phyloP scores from a whole-genome alignment of 768 basidiomycete genomes.

The Lentinula boryana region DNA sequence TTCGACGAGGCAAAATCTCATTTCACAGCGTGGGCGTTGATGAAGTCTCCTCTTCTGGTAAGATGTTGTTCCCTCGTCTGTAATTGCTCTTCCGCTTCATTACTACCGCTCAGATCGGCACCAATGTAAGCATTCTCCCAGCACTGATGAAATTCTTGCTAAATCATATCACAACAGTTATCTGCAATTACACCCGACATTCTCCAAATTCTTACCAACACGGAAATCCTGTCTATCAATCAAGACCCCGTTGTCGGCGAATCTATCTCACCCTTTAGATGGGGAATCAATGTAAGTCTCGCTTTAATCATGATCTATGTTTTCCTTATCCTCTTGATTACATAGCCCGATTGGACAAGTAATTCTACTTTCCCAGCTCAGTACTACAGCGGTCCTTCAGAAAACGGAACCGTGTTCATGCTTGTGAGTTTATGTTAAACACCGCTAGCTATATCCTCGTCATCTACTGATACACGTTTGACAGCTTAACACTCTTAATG shows the following conservation, averaged over 20 bases:
- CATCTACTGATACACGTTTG: background rate
- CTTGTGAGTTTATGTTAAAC: conserved; percentile 30
- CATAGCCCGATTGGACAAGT: conserved; percentile 30
- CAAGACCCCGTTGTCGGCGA: conserved; percentile 60
- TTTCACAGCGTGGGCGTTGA: conserved; percentile 68
- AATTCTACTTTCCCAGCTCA: conserved; percentile 49
- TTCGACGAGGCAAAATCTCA: conserved; percentile 64
- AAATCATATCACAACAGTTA: conserved; percentile 27
- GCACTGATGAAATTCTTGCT: no score
- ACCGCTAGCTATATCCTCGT: background rate
- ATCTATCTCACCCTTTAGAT: conserved; percentile 60
- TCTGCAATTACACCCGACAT: conserved; percentile 42
- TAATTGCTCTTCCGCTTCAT: background rate
- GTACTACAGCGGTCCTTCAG: conserved; percentile 57
- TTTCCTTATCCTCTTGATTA: no score
- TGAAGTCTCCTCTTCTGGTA: conserved; percentile 54
- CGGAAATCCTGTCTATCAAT: conserved; percentile 62
- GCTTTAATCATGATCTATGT: no score
- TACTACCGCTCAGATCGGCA: conserved; percentile 34
- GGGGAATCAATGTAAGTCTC: conserved; percentile 53
- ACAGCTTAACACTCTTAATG: conserved; percentile 51
- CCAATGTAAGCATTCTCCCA: conserved; percentile 33
- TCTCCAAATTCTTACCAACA: conserved; percentile 54
- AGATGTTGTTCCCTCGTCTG: no score
- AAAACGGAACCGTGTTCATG: conserved; percentile 61